Base-by-base conservation (phyloP, 164 flowering plant species). In the Tinospora cordifolia region DNA sequence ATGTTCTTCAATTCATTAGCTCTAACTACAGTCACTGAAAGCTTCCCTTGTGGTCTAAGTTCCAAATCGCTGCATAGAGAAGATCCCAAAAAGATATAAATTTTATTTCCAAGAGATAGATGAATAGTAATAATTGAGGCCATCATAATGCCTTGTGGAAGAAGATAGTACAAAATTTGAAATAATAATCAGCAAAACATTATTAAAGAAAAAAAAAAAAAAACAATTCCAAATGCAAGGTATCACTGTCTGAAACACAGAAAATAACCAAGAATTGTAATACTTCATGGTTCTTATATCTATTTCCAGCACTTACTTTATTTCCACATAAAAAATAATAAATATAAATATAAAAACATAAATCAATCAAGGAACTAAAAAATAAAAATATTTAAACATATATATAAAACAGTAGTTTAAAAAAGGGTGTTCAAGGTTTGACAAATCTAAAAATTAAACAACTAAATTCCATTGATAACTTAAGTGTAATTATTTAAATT, bases 21-120 rank as follows among this genome's bases (percentile, higher is more conserved):
- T 80, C 79, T 90, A 44, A 86, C 86, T 9, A 90, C 78, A 15
- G 92, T 89, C 67, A 88, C 80, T 22, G 76, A 70, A 70, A 95
- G 81, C 77, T 79, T 84, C 67, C 98, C 99, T 41, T 91, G 93
- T 26, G 99, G 99, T 80, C 88, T 91, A 67, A 91, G 95, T 85
- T 95, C 99, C 70, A 95, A 81, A 8, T 95, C 99, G 80, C 99
- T 95, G 91, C 84, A 6, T 51, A 51, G 19, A n/a, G 19, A 51
- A n/a, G 73, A 46, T 38, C 60, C n/a, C 24, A 46, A 26, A 10
- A 40, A 1, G 15, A 12, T 19, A 51, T n/a, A 51, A 19, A 51
- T 15, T 51, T 41, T 8, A 41, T 8, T 41, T 41, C 46, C 46
- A 41, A 3, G 13, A 8, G 46, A 41, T 8, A 41, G 46, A 41